Percentiles rank a stretch among this genome's conserved stretches.
These are phyloP conservation scores for Alternaria solani DNA, from an alignment of 2,329 filamentous ascomycete genomes.

Conservation along the genomic window DNA sequence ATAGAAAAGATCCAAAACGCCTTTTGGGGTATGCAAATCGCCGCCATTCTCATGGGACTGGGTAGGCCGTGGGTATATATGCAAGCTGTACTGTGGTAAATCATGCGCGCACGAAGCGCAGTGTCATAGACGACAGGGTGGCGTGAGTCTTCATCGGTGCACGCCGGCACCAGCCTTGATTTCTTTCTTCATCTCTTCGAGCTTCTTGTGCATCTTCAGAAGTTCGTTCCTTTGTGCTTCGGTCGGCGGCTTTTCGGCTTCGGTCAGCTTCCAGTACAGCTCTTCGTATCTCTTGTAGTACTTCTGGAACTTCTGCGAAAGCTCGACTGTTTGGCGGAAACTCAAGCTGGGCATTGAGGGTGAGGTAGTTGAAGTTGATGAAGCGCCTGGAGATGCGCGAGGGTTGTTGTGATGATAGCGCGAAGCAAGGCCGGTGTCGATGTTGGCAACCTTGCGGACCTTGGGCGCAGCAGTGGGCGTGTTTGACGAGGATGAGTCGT, in stretches of 20 bases:
- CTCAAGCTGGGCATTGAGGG: slow-evolving; percentile 46
- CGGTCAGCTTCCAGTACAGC: slow-evolving; percentile 60
- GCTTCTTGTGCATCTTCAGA: slow-evolving; percentile 61
- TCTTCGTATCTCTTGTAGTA: slow-evolving; percentile 66
- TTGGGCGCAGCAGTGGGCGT: slow-evolving; percentile 39
- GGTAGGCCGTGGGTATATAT: slow-evolving; percentile 31
- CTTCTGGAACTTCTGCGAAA: slow-evolving; percentile 63
- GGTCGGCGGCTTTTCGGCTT: slow-evolving; percentile 54
- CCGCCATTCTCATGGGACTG: slow-evolving; percentile 15
- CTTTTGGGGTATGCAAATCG: slow-evolving; percentile 30
- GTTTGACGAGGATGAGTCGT: slow-evolving; percentile 46
- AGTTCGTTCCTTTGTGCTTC: slow-evolving; percentile 61
- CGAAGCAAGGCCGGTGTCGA: slow-evolving; percentile 47
- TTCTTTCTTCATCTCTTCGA: slow-evolving; percentile 66
- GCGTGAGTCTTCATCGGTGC: slow-evolving; percentile 29
- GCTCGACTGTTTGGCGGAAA: slow-evolving; percentile 56
- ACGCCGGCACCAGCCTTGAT: slow-evolving; percentile 55
- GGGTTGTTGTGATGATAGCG: slow-evolving; percentile 46
- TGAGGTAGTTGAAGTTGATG: slow-evolving; percentile 46
- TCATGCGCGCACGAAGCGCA: slow-evolving; percentile 19
- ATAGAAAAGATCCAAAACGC: slow-evolving; percentile 20
- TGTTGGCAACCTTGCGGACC: slow-evolving; percentile 45
- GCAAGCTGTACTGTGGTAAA: slow-evolving; percentile 26
- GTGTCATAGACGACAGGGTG: slow-evolving; percentile 7
- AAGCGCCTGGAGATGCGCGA: slow-evolving; percentile 45